Base-by-base conservation (phyloP, 805 yeast species). In the Hermanozyma aechmeae region DNA sequence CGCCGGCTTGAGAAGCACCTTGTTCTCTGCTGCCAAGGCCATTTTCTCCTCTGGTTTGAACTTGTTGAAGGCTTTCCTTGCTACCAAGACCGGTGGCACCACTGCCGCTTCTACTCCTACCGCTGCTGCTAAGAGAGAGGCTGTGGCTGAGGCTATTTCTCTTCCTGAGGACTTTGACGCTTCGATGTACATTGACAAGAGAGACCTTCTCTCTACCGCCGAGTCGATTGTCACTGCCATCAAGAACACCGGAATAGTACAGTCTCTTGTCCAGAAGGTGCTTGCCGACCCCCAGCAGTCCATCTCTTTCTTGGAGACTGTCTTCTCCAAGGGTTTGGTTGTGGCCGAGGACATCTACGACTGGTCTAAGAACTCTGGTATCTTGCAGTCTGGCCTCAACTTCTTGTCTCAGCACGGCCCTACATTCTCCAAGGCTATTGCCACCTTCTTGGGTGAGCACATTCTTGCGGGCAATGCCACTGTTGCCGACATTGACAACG, bases 311-410 rank as follows among this genome's bases (percentile, higher is more conserved):
- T 50, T 59, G 40, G 43, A 53, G 24, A 38, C 54, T 23, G 61
- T 52, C 24, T 50, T 58, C 34, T 39, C 50, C 36, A 43, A 46
- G 26, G 67, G 64, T 26, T 27, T 51, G 26, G 57, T 52, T 23
- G 35, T 51, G 20, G 53, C 39, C 27, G 53, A 53, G 47, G 65
- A 61, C 26, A 32, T 59, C 22, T 56, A 43, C 50, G 19, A 23
- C 24, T 61, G 64, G 64, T 55, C 64, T 34, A 54, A 59, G 45
- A 32, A 40, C 13, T 46, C 53, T 10, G 67, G 67, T 35, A 22
- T 61, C 16, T 51, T 59, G 41, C 35, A 38, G 30, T 23, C 43
- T 4, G 53, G 48, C 28, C 38, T 59, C 25, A 24, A 32, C 20
- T 53, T 41, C 45, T 30, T 56, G 25, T 35, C 38, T 14, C 33